These are phyloP conservation scores for Punctularia strigosozonata DNA, from an alignment of 768 basidiomycete genomes.

Conservation along the genomic window DNA sequence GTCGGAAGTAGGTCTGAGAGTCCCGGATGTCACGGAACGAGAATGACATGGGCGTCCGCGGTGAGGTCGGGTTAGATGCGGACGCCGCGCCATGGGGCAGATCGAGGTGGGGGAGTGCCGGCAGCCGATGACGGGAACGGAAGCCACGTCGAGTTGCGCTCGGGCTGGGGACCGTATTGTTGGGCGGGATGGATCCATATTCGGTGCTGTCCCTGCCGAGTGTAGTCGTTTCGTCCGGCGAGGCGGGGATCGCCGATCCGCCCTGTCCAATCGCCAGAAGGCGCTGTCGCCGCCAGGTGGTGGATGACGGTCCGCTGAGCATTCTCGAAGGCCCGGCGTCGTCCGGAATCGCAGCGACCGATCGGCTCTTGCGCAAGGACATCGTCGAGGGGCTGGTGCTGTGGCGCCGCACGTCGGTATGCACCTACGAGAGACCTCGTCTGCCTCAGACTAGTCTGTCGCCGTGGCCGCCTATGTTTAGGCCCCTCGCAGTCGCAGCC, in stretches of 20 bases:
- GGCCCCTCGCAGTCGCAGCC: neutral
- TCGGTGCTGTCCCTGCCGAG: constrained; percentile 16
- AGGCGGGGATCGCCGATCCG: constrained; percentile 4
- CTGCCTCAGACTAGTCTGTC: neutral
- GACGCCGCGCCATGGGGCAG: constrained; percentile 23
- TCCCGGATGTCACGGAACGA: constrained; percentile 1
- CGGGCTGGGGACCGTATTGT: constrained; percentile 38
- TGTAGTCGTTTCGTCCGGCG: constrained; percentile 20
- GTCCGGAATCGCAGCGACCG: neutral
- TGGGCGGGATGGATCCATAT: constrained; percentile 23
- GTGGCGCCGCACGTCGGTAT: neutral
- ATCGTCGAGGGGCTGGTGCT: neutral
- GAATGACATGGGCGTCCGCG: constrained; percentile 23
- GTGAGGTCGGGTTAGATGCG: constrained; percentile 21
- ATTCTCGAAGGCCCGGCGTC: constrained; percentile 19
- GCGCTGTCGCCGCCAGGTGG: constrained; percentile 49
- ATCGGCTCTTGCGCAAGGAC: neutral
- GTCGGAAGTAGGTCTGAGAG: constrained; percentile 22
- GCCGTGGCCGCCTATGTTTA: neutral
- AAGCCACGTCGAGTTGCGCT: constrained; percentile 10
- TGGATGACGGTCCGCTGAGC: constrained; percentile 39
- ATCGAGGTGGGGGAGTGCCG: constrained; percentile 24
- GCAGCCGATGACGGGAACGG: constrained; percentile 21
- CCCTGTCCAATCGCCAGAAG: constrained; percentile 39
- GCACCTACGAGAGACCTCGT: neutral